Evolutionary conservation across 345 rosid genomes (phyloP).

Genomic region (Leavenworthia alabamica): DNA sequence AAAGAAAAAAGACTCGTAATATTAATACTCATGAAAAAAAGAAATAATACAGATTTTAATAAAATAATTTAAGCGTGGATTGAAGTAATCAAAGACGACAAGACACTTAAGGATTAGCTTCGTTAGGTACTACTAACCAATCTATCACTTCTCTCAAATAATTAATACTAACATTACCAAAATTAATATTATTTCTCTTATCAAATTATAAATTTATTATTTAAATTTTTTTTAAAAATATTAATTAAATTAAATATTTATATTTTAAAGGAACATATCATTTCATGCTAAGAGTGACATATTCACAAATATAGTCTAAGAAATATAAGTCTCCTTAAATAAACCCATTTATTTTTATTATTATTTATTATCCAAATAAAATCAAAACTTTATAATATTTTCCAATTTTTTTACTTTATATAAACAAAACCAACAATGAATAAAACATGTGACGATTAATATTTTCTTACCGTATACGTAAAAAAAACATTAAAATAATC

Average conservation of each 20-base stretch:
- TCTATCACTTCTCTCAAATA: too few species aligned
- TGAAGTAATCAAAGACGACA: constrained; percentile 32
- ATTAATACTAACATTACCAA: constrained; percentile 17
- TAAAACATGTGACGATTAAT: neutral
- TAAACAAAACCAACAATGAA: constrained; percentile 20
- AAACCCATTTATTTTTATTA: neutral
- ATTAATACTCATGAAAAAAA: too few species aligned
- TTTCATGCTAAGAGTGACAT: constrained; percentile 19
- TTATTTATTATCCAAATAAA: neutral
- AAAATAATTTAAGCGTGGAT: constrained; percentile 16
- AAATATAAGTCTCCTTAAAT: neutral
- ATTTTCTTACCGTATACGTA: neutral
- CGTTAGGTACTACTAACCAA: constrained; percentile 34
- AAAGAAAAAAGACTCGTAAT: too few species aligned
- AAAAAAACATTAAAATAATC: neutral
- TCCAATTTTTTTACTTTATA: neutral
- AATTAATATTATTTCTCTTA: neutral
- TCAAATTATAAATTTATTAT: neutral
- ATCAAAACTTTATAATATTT: neutral
- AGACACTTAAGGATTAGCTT: constrained; percentile 27
- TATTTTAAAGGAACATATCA: constrained; percentile 18
- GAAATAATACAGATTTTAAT: constrained; percentile 18
- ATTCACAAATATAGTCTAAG: too few species aligned
- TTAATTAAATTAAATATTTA: neutral
- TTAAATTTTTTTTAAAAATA: neutral